phyloP scores from a whole-genome alignment of 2,329 filamentous ascomycete genomes.

The Diaporthe sp. region DNA sequence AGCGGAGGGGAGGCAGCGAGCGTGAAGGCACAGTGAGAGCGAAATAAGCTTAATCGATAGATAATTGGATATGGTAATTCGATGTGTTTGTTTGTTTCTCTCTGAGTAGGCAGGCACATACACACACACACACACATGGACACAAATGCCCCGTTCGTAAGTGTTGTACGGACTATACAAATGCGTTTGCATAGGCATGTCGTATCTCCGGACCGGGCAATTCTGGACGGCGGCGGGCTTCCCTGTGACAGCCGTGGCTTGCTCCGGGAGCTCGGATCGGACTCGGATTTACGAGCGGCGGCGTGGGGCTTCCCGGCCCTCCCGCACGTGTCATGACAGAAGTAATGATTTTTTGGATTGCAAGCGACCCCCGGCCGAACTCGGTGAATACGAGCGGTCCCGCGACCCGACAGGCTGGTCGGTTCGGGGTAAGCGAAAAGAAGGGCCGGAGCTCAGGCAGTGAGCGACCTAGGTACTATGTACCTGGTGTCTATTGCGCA shows the following conservation, averaged over 20 bases:
- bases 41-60: not conserved
- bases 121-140: no score
- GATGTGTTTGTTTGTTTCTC: no score
- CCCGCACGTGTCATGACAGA: constrained; percentile 16
- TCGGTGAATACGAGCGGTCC: not conserved
- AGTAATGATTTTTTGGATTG: not conserved
- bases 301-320: not conserved
- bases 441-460: not conserved
- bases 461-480: no score
- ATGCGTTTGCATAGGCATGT: no score
- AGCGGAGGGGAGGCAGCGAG: constrained; percentile 58
- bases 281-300: constrained; percentile 26
- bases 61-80: constrained; percentile 18
- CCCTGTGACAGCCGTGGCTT: no score
- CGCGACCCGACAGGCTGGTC: constrained; percentile 2
- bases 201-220: no score
- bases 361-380: constrained; percentile 13
- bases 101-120: no score
- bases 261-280: not conserved
- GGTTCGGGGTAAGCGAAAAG: constrained; percentile 14
- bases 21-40: constrained; percentile 41
- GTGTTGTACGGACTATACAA: no score
- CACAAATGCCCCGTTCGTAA: no score
- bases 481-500: not conserved
- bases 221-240: no score